Evolutionary conservation across 768 basidiomycete genomes (phyloP).

Genomic region (Lactarius pseudohatsudake): DNA sequence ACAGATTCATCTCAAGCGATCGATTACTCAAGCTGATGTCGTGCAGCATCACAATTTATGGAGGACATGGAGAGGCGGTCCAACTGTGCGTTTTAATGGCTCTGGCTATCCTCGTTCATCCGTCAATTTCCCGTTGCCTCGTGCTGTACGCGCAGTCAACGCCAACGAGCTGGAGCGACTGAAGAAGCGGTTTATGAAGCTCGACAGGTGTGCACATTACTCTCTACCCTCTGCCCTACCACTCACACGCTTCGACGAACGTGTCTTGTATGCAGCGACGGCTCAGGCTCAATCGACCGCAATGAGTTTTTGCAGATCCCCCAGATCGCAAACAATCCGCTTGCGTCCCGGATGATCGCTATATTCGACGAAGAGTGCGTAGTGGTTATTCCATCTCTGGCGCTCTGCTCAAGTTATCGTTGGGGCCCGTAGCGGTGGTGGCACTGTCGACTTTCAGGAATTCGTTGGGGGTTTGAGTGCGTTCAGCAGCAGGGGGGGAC

Average conservation of each 20-base stretch:
- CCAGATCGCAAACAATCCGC: slow-evolving; percentile 95
- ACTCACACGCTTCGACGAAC: background rate
- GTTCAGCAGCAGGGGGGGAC: slow-evolving; percentile 93
- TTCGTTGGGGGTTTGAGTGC: slow-evolving; percentile 98
- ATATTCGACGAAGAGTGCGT: slow-evolving; percentile 99
- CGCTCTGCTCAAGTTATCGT: background rate
- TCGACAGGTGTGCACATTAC: slow-evolving; percentile 67
- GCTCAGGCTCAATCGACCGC: slow-evolving; percentile 95
- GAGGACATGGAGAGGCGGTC: slow-evolving; percentile 97
- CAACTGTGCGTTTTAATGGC: slow-evolving; percentile 71
- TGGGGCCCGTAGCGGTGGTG: slow-evolving; percentile 73
- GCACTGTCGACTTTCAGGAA: slow-evolving; percentile 98
- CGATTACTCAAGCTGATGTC: slow-evolving; percentile 11
- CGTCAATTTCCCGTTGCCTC: background rate
- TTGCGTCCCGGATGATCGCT: slow-evolving; percentile 97
- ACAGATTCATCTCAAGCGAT: background rate
- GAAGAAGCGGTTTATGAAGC: slow-evolving; percentile 99
- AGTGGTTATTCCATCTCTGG: background rate
- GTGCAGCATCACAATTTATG: slow-evolving; percentile 87
- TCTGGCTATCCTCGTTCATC: background rate
- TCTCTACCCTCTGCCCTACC: slow-evolving; percentile 4
- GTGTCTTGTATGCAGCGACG: slow-evolving; percentile 57
- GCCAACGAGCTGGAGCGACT: slow-evolving; percentile 90
- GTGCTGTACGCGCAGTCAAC: slow-evolving; percentile 62
- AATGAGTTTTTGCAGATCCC: slow-evolving; percentile 99